A percentile compares a stretch with the other conserved stretches of the same genome.
Conservation (phyloP, 768 basidiomycete species). For the Tylopilus intermedius region DNA sequence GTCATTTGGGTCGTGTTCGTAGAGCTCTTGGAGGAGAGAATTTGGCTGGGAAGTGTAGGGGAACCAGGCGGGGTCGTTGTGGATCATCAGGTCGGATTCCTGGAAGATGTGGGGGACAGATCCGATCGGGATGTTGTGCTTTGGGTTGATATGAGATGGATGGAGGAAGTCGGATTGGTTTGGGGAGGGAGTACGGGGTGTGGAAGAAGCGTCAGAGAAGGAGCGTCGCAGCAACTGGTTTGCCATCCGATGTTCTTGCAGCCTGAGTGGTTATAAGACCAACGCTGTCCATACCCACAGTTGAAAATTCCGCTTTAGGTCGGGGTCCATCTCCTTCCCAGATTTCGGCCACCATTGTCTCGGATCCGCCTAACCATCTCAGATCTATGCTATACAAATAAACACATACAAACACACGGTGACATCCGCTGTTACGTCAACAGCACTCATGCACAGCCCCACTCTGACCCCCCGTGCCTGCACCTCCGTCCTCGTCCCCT, state of each 20-base stretch:
- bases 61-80: slow-evolving; percentile 36
- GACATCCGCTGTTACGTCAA: slow-evolving; percentile 32
- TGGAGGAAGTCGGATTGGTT: slow-evolving; percentile 35
- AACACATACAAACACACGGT: slow-evolving; percentile 21
- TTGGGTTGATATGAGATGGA: slow-evolving; percentile 29
- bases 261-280: slow-evolving; percentile 34
- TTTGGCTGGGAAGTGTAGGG: slow-evolving; percentile 34
- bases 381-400: slow-evolving; percentile 18
- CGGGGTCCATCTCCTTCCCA: slow-evolving; percentile 29
- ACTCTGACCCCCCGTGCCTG: not conserved
- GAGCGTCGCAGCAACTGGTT: slow-evolving; percentile 28
- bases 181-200: slow-evolving; percentile 73
- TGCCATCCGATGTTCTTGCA: slow-evolving; percentile 7
- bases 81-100: slow-evolving; percentile 34
- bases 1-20: slow-evolving; percentile 53
- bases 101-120: slow-evolving; percentile 50
- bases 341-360: slow-evolving; percentile 35
- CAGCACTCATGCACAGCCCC: slow-evolving; percentile 28
- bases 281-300: slow-evolving; percentile 24
- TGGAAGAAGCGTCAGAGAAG: slow-evolving; percentile 63
- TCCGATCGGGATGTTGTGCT: slow-evolving; percentile 36
- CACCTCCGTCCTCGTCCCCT: not conserved
- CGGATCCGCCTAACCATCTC: slow-evolving; percentile 29
- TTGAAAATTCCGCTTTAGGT: slow-evolving; percentile 22
- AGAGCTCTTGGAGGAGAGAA: slow-evolving; percentile 68